Conservation (phyloP, 2,329 filamentous ascomycete genomes). For the Penicillium italicum region DNA sequence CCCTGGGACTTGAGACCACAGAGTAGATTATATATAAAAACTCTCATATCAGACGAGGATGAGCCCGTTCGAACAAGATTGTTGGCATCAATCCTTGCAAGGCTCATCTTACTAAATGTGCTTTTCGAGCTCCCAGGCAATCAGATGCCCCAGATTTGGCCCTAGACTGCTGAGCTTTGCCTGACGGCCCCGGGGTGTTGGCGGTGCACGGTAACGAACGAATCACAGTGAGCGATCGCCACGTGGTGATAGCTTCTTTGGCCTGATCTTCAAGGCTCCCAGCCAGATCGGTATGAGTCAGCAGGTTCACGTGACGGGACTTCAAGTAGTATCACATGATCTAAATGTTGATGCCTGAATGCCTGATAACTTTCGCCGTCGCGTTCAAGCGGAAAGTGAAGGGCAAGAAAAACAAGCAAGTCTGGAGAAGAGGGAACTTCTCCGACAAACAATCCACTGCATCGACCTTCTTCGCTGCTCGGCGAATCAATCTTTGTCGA, state of each 20-base stretch:
- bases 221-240: background rate
- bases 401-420: conserved; percentile 6
- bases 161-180: background rate
- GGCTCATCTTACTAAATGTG: background rate
- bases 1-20: no score
- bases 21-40: background rate
- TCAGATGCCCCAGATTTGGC: background rate
- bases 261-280: background rate
- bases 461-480: background rate
- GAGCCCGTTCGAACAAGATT: background rate
- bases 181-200: background rate
- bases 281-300: fast-evolving
- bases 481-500: background rate
- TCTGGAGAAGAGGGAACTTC: background rate
- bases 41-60: background rate
- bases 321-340: background rate
- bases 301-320: background rate
- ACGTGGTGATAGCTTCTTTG: background rate
- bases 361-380: conserved; percentile 10
- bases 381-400: conserved; percentile 11
- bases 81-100: background rate
- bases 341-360: background rate
- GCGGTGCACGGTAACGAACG: background rate
- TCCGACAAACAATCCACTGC: background rate
- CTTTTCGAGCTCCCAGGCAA: background rate